Conservation (phyloP, 805 yeast genomes). For the Saturnispora ahearnii region DNA sequence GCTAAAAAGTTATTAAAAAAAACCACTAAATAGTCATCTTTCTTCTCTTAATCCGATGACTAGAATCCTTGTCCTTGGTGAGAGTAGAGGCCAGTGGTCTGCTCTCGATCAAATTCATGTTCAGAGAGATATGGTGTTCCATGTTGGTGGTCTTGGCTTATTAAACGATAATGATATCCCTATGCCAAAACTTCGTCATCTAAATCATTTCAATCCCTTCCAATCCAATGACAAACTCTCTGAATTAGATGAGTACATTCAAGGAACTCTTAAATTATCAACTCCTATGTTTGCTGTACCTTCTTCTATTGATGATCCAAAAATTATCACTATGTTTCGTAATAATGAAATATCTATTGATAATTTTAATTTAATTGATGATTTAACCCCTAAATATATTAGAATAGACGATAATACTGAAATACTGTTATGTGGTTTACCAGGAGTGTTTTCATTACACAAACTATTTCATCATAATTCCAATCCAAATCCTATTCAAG, state of each 20-base stretch:
- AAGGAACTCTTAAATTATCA: constrained; percentile 33
- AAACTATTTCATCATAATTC: constrained; percentile 61
- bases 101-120: neutral
- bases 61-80: neutral
- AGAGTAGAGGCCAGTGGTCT: constrained; percentile 5
- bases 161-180: neutral
- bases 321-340: constrained; percentile 54
- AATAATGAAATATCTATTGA: constrained; percentile 43
- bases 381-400: constrained; percentile 37
- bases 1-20: neutral
- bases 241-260: constrained; percentile 41
- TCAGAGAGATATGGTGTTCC: neutral
- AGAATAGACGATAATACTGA: constrained; percentile 20
- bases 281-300: constrained; percentile 71
- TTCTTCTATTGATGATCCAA: constrained; percentile 69
- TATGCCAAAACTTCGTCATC: constrained; percentile 3
- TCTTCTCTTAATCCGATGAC: constrained; percentile 6
- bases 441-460: constrained; percentile 62
- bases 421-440: constrained; percentile 56
- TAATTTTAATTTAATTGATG: constrained; percentile 57
- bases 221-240: constrained; percentile 67
- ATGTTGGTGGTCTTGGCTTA: constrained; percentile 5
- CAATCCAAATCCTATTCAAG: constrained; percentile 15
- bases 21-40: constrained; percentile 14
- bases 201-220: constrained; percentile 59